phyloP scores from a whole-genome alignment of 257 asterid species.

The Buddleja alternifolia region DNA sequence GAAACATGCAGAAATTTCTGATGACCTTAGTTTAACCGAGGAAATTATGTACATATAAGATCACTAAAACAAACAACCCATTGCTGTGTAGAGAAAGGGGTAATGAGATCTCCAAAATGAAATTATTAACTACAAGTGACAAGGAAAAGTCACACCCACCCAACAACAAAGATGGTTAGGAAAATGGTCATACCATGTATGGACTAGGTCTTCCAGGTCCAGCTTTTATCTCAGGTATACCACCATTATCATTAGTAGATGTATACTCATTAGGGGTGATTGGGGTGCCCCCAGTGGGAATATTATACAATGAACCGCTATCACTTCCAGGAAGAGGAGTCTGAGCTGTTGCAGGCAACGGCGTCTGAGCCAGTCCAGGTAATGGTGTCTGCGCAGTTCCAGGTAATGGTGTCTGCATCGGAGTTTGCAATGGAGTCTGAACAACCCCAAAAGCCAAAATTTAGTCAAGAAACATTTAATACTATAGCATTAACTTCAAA shows the following conservation, averaged over 20 bases:
- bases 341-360: slow-evolving; percentile 69
- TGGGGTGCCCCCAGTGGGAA: slow-evolving; percentile 88
- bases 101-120: not conserved
- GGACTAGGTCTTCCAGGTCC: slow-evolving; percentile 78
- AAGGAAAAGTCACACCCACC: slow-evolving; percentile 22
- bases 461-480: not conserved
- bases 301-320: slow-evolving; percentile 65
- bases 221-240: slow-evolving; percentile 54
- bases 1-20: not conserved
- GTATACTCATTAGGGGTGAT: slow-evolving; percentile 74
- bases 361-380: slow-evolving; percentile 77
- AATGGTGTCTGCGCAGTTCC: slow-evolving; percentile 77
- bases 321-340: slow-evolving; percentile 85
- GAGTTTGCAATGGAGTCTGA: slow-evolving; percentile 81
- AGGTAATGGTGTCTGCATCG: slow-evolving; percentile 82
- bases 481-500: slow-evolving; percentile 12
- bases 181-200: slow-evolving; percentile 59
- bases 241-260: slow-evolving; percentile 56
- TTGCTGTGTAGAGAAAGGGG: not conserved
- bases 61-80: slow-evolving; percentile 16
- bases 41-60: not conserved
- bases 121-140: slow-evolving; percentile 1
- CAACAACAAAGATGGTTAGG: slow-evolving; percentile 11
- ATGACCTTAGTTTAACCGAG: slow-evolving; percentile 5
- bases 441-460: slow-evolving; percentile 22